These are phyloP conservation scores for Oryza nivara DNA, from an alignment of 176 grass and related monocot species.

Conservation along the genomic window DNA sequence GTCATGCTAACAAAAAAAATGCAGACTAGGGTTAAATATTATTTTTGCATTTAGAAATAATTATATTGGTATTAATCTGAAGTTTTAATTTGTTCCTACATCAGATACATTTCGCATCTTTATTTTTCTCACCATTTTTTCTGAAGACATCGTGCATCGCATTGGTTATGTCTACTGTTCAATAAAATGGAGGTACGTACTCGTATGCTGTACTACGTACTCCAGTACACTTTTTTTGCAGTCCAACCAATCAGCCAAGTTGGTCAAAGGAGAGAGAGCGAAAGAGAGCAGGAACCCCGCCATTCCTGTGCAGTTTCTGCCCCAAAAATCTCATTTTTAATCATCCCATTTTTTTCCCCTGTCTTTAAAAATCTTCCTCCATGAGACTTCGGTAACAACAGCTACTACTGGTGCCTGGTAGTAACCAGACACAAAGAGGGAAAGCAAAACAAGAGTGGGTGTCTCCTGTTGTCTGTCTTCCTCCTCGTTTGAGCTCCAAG, in stretches of 20 bases:
- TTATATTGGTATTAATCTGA: not conserved
- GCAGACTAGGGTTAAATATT: not conserved
- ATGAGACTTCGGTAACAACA: conserved; percentile 10
- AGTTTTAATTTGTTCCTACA: not conserved
- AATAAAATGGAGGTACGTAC: conserved; percentile 27
- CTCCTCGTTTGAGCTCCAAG: conserved; percentile 20
- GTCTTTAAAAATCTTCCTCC: conserved; percentile 25
- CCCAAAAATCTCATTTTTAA: conserved; percentile 28
- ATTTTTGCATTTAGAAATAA: not conserved
- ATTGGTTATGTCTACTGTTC: conserved; percentile 7
- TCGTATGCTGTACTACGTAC: conserved; percentile 1
- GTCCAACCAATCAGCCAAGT: conserved; percentile 57
- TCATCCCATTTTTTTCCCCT: conserved; percentile 1
- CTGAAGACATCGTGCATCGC: not conserved
- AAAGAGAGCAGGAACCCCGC: conserved; percentile 28
- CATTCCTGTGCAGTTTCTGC: conserved; percentile 42
- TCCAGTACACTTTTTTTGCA: conserved; percentile 47
- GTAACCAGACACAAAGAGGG: conserved; percentile 34
- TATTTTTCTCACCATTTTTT: not conserved
- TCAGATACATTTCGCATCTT: not conserved
- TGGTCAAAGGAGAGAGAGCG: conserved; percentile 55
- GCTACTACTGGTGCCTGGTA: conserved; percentile 29
- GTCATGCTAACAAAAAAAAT: not conserved
- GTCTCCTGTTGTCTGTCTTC: conserved; percentile 29
- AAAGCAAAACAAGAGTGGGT: conserved; percentile 31